Evolutionary conservation across 2,329 filamentous ascomycete species (phyloP).

Genomic region (Alternaria sp.): DNA sequence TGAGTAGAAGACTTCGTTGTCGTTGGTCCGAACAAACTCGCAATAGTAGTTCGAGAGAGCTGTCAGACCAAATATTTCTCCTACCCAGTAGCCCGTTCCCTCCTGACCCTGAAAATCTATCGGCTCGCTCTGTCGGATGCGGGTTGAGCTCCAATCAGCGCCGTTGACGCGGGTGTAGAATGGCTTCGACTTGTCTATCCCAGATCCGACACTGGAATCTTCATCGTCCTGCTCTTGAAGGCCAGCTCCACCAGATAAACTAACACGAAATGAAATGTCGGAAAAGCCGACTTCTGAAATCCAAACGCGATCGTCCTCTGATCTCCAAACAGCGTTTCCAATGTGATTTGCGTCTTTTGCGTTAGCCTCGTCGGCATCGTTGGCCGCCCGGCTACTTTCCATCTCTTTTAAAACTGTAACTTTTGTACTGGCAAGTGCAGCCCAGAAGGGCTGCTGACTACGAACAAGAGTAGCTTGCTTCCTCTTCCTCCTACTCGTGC

Average conservation of each 20-base stretch:
- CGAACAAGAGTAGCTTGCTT: conserved; percentile 91
- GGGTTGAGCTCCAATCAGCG: conserved; percentile 79
- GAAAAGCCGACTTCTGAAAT: conserved; percentile 81
- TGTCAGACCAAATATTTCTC: conserved; percentile 72
- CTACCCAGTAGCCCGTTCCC: conserved; percentile 68
- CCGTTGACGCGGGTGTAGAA: conserved; percentile 83
- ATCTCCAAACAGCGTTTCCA: conserved; percentile 76
- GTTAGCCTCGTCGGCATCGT: conserved; percentile 76
- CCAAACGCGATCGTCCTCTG: conserved; percentile 77
- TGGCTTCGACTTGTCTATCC: conserved; percentile 74
- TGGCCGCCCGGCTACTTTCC: conserved; percentile 76
- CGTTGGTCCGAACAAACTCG: conserved; percentile 76
- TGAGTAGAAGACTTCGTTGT: conserved; percentile 72
- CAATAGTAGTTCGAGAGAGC: conserved; percentile 79
- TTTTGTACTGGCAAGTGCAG: conserved; percentile 92
- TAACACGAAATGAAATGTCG: conserved; percentile 79
- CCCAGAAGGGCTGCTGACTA: conserved; percentile 91
- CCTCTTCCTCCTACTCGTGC: conserved; percentile 81
- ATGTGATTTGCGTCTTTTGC: conserved; percentile 80
- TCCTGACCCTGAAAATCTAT: conserved; percentile 57
- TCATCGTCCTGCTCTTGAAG: conserved; percentile 51
- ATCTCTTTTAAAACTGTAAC: conserved; percentile 89
- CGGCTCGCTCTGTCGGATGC: conserved; percentile 66
- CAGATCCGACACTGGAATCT: conserved; percentile 54
- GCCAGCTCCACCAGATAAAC: conserved; percentile 63